Evolutionary conservation across 805 yeast genomes (phyloP).

Genomic region (Cyberlindnera xylosilytica): DNA sequence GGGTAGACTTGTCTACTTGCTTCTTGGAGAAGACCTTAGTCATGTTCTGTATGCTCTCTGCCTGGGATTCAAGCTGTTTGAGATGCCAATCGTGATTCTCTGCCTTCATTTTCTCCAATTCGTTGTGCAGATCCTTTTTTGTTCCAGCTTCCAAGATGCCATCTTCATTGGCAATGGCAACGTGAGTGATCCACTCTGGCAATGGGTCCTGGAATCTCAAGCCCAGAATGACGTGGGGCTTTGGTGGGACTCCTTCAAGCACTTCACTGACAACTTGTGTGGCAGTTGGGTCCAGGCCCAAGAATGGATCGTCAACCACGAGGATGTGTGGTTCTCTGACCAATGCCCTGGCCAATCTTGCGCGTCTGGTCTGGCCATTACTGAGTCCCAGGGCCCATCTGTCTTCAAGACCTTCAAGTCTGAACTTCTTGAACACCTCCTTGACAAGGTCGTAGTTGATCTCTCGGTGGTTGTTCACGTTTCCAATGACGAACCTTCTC

Average conservation of each 20-base stretch:
- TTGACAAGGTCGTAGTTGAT: constrained; percentile 37
- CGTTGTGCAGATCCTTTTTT: constrained; percentile 25
- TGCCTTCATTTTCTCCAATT: constrained; percentile 23
- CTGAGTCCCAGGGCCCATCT: constrained; percentile 86
- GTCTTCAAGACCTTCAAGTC: constrained; percentile 52
- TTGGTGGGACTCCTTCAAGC: constrained; percentile 40
- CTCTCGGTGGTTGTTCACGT: constrained; percentile 30
- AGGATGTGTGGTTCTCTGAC: constrained; percentile 62
- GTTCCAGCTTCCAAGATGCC: constrained; percentile 55
- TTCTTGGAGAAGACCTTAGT: constrained; percentile 15
- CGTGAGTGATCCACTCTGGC: constrained; percentile 78
- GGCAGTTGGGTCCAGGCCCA: constrained; percentile 84
- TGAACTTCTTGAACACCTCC: constrained; percentile 45
- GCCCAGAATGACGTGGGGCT: constrained; percentile 66
- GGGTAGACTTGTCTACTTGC: constrained; percentile 15
- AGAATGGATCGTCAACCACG: constrained; percentile 85
- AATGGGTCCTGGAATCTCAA: constrained; percentile 69
- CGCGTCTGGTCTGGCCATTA: constrained; percentile 92
- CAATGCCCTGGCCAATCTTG: constrained; percentile 76
- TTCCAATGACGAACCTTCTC: constrained; percentile 54
- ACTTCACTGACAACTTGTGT: constrained; percentile 55
- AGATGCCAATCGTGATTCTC: constrained; percentile 18
- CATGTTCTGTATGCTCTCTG: constrained; percentile 19
- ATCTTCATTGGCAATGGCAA: constrained; percentile 55
- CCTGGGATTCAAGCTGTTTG: constrained; percentile 12